Base-by-base conservation (phyloP, 169 alveolate species). In the Eimeria praecox region DNA sequence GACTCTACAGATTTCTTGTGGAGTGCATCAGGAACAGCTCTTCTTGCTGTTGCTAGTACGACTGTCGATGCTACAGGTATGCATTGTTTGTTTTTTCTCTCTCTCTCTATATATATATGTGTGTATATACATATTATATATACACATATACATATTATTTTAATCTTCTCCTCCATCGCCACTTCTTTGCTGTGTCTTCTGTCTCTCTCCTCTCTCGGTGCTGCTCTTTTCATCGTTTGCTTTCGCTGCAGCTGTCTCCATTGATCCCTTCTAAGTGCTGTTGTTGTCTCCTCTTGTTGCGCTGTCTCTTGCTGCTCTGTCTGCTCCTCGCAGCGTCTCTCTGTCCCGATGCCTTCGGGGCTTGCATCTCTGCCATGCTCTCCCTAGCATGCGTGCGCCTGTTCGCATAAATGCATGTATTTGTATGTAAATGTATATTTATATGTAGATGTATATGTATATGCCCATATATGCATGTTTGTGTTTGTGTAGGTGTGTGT, bases 1-100 rank as follows among this genome's bases (percentile, higher is more conserved):
- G 96, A 94, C 64, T 94, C 96, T 27, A 90, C 95, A 12, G 95
- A 94, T 9, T 85, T 94, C 73, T 20, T 52, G 24, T 94, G 96
- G 96, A 94, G 96, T 24, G 87, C 96, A 8, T 94, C 96, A 27
- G 96, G 96, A 35, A 20, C 92, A 14, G 94, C 92, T 6, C 95
- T 94, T 44, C 22, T 94, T 3, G 96, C 85, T 20, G 90, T 94
- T 35, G 94, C 96, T 24, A 82, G 87, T 80, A 87, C 95, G n/a
- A 94, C 96, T 1, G 95, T 94, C 59, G 96, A 94, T 46, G 96
- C 95, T 1, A 90, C 96, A 20, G 96, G 96, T 94, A 54, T 27
- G 27, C 56, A 6, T 24, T 52, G 24, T 30, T 38, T 83, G 54
- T 24, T 1, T 33, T 52, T 30, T 52, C 30, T 40, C 52, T 54